Evolutionary conservation across 805 yeast genomes (phyloP), one percentile per base, ranked within the genome.

Genomic region (Monosporozyma yasuniensis): DNA sequence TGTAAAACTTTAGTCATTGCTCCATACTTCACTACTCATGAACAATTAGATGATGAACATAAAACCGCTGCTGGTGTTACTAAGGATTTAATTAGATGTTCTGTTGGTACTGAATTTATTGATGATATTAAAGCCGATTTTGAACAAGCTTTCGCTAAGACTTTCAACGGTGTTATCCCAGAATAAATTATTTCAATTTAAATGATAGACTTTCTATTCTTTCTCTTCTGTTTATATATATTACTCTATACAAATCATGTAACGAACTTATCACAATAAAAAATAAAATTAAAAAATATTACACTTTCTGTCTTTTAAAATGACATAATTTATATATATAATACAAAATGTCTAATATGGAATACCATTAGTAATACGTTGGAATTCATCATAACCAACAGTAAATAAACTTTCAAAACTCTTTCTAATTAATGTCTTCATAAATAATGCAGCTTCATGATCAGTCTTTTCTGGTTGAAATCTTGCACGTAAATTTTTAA

Each of bases 321-420:
- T 5, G 8, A 30, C 18, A 28, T 12, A 18, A 12, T 12, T n/a
- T 32, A 32, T 32, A 32, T 32, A 32, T 12, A 22, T 18, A 22
- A 18, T 18, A 37, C 27, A 30, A n/a, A 10, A 4, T 2, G 34
- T 28, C 39, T 32, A 90, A 62, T 90, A 91, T 16, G 99, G 99
- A 66, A 93, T 93, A 51, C 99, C 99, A 61, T 93, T 93, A 35
- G 99, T 93, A 56, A 93, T 66, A 61, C 95, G 76, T 70, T 93
- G 99, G 80, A 93, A 93, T 71, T 90, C 97, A 64, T 93, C 99
- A 67, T 93, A 93, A 19, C 96, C 98, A 63, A 83, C 86, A 34
- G 99, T 93, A 61, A 84, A 88, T 60, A 80, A 71, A 68, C 95
- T 85, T 67, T 91, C 98, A 67, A 81, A 84, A 51, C 95, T 82